Base-by-base conservation (phyloP, 2,329 filamentous ascomycete species). In the Aspergillus sp. region DNA sequence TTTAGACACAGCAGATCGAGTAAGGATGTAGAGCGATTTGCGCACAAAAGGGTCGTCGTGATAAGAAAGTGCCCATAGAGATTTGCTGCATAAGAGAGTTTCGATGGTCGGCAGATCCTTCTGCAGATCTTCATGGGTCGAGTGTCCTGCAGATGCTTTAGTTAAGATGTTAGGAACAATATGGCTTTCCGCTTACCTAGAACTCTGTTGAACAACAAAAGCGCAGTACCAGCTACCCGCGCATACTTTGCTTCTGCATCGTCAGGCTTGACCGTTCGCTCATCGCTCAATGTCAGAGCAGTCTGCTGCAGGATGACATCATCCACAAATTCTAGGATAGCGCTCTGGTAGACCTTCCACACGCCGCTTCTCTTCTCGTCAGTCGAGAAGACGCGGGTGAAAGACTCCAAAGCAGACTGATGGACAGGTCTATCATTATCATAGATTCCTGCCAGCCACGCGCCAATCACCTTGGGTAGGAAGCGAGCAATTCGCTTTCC, bases 381-480 rank as follows among this genome's bases (percentile, higher is more conserved):
- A 0, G 89, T 92, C 19, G 85, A 85, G 58, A 98, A 89, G 43
- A 97, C 91, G 2, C 84, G 85, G 0, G 85, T 84, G 17, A 97
- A 81, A 0, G 93, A 90, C 49, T 94, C 89, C 60, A 85, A 84
- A 2, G 93, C 92, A n/a, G 91, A 87, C 59, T 88, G 87, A 7
- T 90, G 83, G 13, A 92, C 92, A 17, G 84, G 83, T 58, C 88
- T 87, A 72, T 99, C 94, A 66, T 86, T 89, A 74, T 99, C 95
- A 72, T 92, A 96, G 1, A 90, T 85, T 1, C 94, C 95, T 7
- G 91, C 90, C 12, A 98, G 84, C 95, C 96, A 99, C n/a, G 91
- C 84, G 9, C 90, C 92, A 49, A 96, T 88, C 38, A 96, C 82
- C 61, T 85, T 87, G 12, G 91, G 87, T 63, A 99, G 83, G 68